Base-by-base conservation (phyloP, 2,329 filamentous ascomycete genomes). In the Alternaria metachromatica region DNA sequence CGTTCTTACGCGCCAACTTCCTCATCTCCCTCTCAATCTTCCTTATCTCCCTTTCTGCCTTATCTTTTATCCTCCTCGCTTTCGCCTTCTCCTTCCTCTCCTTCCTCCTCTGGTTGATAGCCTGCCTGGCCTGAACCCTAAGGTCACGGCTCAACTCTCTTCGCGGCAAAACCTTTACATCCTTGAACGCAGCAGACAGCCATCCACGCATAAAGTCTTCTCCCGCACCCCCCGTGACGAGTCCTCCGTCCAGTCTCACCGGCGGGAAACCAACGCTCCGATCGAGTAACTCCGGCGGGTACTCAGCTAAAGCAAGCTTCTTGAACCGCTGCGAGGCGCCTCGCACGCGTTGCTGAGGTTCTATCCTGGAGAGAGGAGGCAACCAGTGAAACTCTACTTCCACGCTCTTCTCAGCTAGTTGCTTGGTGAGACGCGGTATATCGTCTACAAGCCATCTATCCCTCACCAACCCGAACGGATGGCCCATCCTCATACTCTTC, bases 141-240 rank as follows among this genome's bases (percentile, higher is more conserved):
- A 41, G 37, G 9, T 41, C 37, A 41, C 37, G 37, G 3, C 37
- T 41, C n/a, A 41, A 0, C 37, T 41, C 37, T 1, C 15, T 18
- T 18, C 37, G 37, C 37, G 37, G 37, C n/a, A 41, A 1, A 3
- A 41, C 9, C 15, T 18, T 18, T 2, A 41, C n/a, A 18, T 41
- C 37, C 9, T 41, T 18, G 0, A 41, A 1, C 9, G 37, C 37
- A 41, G 37, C 37, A 0, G 0, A 0, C 0, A 41, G n/a, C n/a
- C n/a, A 41, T 0, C 37, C n/a, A 6, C 37, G 4, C 37, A 41
- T 8, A 9, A 41, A 41, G n/a, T 41, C 37, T 5, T 41, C 37
- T 18, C 37, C n/a, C 37, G 9, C 15, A 18, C 37, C 5, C 5
- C 9, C 37, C 4, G 37, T 41, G 8, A 18, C 37, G 5, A 41